These are phyloP conservation scores for Aspergillus sp. DNA, from an alignment of 2,329 filamentous ascomycete species.

Conservation along the genomic window DNA sequence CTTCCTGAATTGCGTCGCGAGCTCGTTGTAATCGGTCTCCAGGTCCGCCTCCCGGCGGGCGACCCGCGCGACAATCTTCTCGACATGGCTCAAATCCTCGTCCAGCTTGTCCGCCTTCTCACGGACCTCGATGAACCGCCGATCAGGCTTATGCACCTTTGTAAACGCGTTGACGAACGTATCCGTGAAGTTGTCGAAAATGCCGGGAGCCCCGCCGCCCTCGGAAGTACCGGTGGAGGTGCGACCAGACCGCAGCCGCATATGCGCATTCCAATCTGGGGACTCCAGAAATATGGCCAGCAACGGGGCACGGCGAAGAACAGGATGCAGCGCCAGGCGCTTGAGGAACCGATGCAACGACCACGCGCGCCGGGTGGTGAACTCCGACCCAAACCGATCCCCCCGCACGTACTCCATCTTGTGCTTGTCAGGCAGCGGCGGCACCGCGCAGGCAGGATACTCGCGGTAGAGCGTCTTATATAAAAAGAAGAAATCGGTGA, in stretches of 20 bases:
- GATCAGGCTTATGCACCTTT: slow-evolving; percentile 91
- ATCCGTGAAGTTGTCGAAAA: slow-evolving; percentile 92
- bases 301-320: slow-evolving; percentile 71
- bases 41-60: slow-evolving; percentile 79
- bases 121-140: slow-evolving; percentile 85
- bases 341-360: slow-evolving; percentile 86
- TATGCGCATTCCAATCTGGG: slow-evolving; percentile 91
- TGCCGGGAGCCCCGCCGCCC: slow-evolving; percentile 45
- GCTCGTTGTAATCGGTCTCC: slow-evolving; percentile 76
- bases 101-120: slow-evolving; percentile 84
- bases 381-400: slow-evolving; percentile 88
- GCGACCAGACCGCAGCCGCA: slow-evolving; percentile 67
- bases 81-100: slow-evolving; percentile 83
- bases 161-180: slow-evolving; percentile 96
- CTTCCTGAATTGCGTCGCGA: slow-evolving; percentile 90
- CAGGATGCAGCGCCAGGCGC: slow-evolving; percentile 77
- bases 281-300: slow-evolving; percentile 87
- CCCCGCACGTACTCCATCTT: slow-evolving; percentile 98
- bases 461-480: slow-evolving; percentile 83
- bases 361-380: slow-evolving; percentile 77
- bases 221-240: slow-evolving; percentile 43
- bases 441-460: slow-evolving; percentile 84
- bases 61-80: slow-evolving; percentile 90
- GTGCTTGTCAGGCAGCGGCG: slow-evolving; percentile 93
- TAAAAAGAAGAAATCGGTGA: slow-evolving; percentile 95